Base-by-base conservation (phyloP, 495 filamentous ascomycete genomes). In the Lasiosphaeriaceae sp. region DNA sequence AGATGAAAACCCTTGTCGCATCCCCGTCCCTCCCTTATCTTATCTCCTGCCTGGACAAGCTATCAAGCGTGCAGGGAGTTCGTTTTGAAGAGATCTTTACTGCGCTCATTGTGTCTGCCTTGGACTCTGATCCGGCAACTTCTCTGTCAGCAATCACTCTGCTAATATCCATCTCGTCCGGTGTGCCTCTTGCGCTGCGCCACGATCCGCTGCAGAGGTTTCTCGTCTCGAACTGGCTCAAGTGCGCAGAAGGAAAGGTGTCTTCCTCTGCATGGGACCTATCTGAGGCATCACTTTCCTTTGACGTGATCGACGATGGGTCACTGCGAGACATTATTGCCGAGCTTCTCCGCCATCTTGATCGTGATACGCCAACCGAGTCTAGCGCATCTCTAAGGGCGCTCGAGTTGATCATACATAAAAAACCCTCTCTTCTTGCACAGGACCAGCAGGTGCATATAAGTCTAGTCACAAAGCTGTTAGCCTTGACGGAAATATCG, bases 401-500 rank as follows among this genome's bases (percentile, higher is more conserved):
- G 3, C 48, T 82, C n/a, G 73, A 75, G 17, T 17, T 77, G 6
- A 62, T 80, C 43, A 61, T 69, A 0, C 61, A 66, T 3, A 71
- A 70, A 47, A 66, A 61, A 14, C 70, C 73, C 11, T 63, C 61
- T 14, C 26, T 78, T 4, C 53, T 78, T 3, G 48, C 64, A 0
- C 55, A 67, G 16, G 66, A 76, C 17, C 55, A 69, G 0, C 66
- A 62, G 21, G 46, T 63, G 6, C 73, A 77, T 55, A 68, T 81
- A 23, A 58, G 47, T 2, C 56, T 81, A 7, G 68, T 80, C 23
- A 70, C 76, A 0, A 72, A 63, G 11, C 64, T 83, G 0, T 60
- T 83, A 1, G 71, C 71, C 2, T 41, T 81, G 14, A 74, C 72
- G 9, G 77, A 81, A 56, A 56, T 72, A 7, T 69, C 72, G 6